Base-by-base conservation (phyloP, 257 asterid genomes). In the Nicotiana benthamiana region DNA sequence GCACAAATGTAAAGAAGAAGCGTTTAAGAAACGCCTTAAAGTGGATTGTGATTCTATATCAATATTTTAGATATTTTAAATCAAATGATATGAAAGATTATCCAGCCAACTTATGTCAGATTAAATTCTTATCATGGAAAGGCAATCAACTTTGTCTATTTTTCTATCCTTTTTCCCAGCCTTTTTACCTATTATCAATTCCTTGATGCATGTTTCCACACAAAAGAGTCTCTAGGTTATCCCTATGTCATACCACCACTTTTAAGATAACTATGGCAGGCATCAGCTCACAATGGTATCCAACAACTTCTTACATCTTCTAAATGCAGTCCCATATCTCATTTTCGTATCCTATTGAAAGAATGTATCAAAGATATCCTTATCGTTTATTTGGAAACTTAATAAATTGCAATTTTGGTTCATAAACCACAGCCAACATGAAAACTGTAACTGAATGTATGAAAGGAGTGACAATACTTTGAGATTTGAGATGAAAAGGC, bases 401-500 rank as follows among this genome's bases (percentile, higher is more conserved):
- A 22, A 24, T 22, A 24, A 48, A 48, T 46, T 24, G 16, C 22
- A 7, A 0, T 40, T 43, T 67, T 70, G 77, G 57, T 43, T 43
- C 40, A 72, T 72, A 72, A 72, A 72, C 15, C 60, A 48, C 17
- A 48, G 24, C 2, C 15, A 36, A 34, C 43, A 77, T 12, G 54
- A 52, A 53, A 51, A 46, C 59, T 1, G 22, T 12, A 22, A 46
- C 36, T 22, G 59, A 77, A 10, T 16, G 53, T 20, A 20, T 0
- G 11, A 34, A 62, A 40, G 36, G 80, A 66, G 77, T 56, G 62
- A 34, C 32, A 65, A 54, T 88, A 94, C 99, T 95, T 87, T 65
- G 94, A 85, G 80, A 85, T 64, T 84, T 90, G 93, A 74, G 96
- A 89, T 77, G 92, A 87, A 90, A 94, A 90, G 83, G 88, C 88